Conservation (phyloP, 2,329 filamentous ascomycete genomes). For the Berkeleyomyces basicola region DNA sequence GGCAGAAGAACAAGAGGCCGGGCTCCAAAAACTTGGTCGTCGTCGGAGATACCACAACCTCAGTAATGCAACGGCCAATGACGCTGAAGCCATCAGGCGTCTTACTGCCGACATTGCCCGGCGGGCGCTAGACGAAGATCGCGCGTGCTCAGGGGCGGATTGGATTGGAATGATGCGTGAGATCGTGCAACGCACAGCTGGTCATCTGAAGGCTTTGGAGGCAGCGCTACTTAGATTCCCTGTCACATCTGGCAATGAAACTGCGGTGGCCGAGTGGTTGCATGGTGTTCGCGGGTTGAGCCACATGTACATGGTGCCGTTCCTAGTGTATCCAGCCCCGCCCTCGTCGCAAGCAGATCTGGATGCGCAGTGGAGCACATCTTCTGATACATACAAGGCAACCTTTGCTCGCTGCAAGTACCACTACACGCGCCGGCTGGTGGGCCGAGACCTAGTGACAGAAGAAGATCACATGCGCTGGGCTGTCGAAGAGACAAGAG, state of each 20-base stretch:
- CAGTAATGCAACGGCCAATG: constrained; percentile 18
- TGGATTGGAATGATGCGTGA: constrained; percentile 27
- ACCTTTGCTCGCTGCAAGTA: constrained; percentile 27
- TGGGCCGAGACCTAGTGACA: constrained; percentile 18
- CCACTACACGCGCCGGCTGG: constrained; percentile 25
- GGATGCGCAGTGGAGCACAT: constrained; percentile 18
- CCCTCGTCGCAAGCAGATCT: constrained; percentile 6
- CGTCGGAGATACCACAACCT: constrained; percentile 24
- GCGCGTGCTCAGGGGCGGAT: constrained; percentile 25
- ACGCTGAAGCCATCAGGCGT: constrained; percentile 20
- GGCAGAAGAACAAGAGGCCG: constrained; percentile 13
- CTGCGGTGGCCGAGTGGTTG: constrained; percentile 20
- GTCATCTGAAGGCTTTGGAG: constrained; percentile 21
- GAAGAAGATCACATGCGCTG: constrained; percentile 24
- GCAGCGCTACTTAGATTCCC: constrained; percentile 17
- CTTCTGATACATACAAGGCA: constrained; percentile 21
- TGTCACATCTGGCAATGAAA: constrained; percentile 16
- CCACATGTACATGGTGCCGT: constrained; percentile 29
- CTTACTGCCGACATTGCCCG: not conserved
- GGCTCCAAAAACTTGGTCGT: constrained; percentile 22
- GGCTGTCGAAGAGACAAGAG: constrained; percentile 26
- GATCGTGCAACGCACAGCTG: constrained; percentile 25
- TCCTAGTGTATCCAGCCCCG: constrained; percentile 26
- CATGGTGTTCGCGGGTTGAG: constrained; percentile 22
- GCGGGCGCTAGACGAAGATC: constrained; percentile 2